phyloP scores from a whole-genome alignment of 352 stramenopile genomes.

The Phytopythium oedochilum region DNA sequence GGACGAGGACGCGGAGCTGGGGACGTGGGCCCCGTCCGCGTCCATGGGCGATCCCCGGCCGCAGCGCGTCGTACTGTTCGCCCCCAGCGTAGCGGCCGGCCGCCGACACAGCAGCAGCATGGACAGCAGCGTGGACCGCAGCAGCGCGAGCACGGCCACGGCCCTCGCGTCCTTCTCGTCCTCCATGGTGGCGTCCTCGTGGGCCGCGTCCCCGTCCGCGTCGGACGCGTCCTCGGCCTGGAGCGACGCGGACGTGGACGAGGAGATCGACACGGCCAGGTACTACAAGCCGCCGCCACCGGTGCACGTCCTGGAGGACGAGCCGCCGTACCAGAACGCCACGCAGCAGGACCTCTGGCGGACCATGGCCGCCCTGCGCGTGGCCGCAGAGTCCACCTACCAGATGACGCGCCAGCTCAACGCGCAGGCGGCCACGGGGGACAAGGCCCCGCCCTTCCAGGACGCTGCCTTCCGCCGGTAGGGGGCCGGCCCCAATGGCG shows the following conservation, averaged over 20 bases:
- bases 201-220: constrained; percentile 4
- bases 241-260: constrained; percentile 6
- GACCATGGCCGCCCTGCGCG: constrained; percentile 51
- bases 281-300: constrained; percentile 1
- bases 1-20: background rate
- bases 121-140: background rate
- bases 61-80: background rate
- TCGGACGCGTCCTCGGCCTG: constrained; percentile 3
- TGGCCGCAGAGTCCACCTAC: constrained; percentile 55
- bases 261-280: constrained; percentile 9
- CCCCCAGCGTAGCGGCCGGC: background rate
- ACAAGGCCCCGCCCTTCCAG: no score
- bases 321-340: constrained; percentile 5
- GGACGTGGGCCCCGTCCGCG: background rate
- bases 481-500: no score
- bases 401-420: constrained; percentile 36
- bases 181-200: constrained; percentile 1
- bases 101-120: background rate
- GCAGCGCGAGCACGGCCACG: background rate
- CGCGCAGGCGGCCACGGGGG: no score
- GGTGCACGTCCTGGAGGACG: constrained; percentile 1
- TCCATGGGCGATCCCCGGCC: background rate
- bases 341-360: constrained; percentile 23
- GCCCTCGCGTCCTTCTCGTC: background rate
- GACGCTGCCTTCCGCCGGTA: no score